These are phyloP conservation scores for Penicillium sp. DNA, from an alignment of 2,329 filamentous ascomycete genomes.

Conservation along the genomic window DNA sequence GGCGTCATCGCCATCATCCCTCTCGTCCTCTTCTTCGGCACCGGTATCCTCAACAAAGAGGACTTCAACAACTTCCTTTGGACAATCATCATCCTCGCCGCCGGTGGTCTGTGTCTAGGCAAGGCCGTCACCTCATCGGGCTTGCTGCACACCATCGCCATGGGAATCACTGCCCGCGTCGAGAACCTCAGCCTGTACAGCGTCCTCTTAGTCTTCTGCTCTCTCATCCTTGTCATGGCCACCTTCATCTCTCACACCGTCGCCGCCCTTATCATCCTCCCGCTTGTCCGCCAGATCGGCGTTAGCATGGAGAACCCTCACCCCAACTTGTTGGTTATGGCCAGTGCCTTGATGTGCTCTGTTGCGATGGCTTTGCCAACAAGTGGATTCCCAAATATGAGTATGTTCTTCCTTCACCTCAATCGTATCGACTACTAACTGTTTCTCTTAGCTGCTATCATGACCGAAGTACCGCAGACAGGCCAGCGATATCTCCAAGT, in stretches of 20 bases:
- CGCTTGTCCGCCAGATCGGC: constrained; percentile 84
- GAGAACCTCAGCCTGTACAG: constrained; percentile 78
- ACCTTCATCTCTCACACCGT: constrained; percentile 99
- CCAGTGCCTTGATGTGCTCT: constrained; percentile 89
- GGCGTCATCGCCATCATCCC: constrained; percentile 96
- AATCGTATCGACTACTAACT: constrained; percentile 12
- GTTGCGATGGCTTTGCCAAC: constrained; percentile 97
- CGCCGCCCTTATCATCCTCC: constrained; percentile 89
- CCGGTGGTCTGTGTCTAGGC: constrained; percentile 85
- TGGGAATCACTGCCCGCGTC: constrained; percentile 69
- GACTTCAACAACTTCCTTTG: constrained; percentile 99
- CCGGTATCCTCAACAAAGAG: constrained; percentile 93
- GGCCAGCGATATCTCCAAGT: constrained; percentile 90
- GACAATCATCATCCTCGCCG: constrained; percentile 98
- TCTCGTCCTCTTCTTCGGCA: constrained; percentile 92
- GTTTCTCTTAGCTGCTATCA: constrained; percentile 72
- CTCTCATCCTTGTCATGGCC: constrained; percentile 83
- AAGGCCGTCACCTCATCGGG: constrained; percentile 94
- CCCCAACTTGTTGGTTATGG: constrained; percentile 94
- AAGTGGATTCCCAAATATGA: constrained; percentile 98
- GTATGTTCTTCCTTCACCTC: constrained; percentile 57
- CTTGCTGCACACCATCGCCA: constrained; percentile 82
- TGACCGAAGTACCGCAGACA: constrained; percentile 93
- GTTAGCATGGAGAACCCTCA: constrained; percentile 81
- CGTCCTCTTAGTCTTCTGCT: constrained; percentile 80